These are phyloP conservation scores for Crithidia sp. DNA, from an alignment of 208 protist species.

Conservation along the genomic window DNA sequence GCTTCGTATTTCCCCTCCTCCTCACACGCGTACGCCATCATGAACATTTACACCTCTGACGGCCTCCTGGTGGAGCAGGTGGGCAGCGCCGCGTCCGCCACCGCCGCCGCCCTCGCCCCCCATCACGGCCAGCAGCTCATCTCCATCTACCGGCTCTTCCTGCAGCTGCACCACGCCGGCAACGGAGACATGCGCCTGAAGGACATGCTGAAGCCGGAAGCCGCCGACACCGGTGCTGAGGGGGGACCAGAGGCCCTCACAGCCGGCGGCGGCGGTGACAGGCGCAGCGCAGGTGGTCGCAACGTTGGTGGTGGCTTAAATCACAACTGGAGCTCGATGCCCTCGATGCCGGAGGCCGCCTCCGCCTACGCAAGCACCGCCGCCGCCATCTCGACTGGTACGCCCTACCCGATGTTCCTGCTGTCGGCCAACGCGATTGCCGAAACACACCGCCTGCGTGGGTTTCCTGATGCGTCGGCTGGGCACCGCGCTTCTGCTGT, in stretches of 20 bases:
- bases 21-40: background rate
- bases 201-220: conserved; percentile 28
- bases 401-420: conserved; percentile 32
- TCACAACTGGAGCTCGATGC: conserved; percentile 13
- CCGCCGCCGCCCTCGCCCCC: conserved; percentile 2
- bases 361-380: conserved; percentile 26
- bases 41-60: conserved; percentile 55
- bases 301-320: background rate
- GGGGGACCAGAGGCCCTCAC: background rate
- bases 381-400: conserved; percentile 21
- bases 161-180: conserved; percentile 58
- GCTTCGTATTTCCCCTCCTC: background rate
- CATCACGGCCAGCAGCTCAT: conserved; percentile 60
- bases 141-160: conserved; percentile 64
- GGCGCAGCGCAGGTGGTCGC: background rate
- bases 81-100: background rate
- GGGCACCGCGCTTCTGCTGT: background rate
- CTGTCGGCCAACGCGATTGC: conserved; percentile 33
- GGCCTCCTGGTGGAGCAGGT: conserved; percentile 37
- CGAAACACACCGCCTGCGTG: conserved; percentile 31
- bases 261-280: background rate
- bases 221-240: background rate
- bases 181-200: conserved; percentile 17
- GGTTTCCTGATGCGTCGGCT: conserved; percentile 8
- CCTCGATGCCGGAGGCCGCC: conserved; percentile 6